phyloP scores from a whole-genome alignment of 164 flowering plant genomes.

The Liquidambar formosana region DNA sequence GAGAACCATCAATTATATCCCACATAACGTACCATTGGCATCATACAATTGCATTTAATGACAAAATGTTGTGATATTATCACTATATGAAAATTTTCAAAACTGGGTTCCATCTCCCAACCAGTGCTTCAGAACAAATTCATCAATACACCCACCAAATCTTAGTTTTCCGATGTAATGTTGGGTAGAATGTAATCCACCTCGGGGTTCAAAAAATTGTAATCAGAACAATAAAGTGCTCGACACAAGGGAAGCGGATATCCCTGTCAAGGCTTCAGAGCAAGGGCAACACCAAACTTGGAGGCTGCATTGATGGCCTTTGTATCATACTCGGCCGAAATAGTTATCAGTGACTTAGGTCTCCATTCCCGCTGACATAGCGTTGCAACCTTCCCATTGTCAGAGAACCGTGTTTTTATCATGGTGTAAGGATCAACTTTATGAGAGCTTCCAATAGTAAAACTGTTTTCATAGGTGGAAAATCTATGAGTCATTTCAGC shows the following conservation, averaged over 20 bases:
- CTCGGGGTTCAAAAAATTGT: slow-evolving; percentile 22
- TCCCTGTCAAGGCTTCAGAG: slow-evolving; percentile 61
- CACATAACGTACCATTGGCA: not conserved
- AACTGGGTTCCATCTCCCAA: slow-evolving; percentile 25
- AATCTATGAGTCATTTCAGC: slow-evolving; percentile 74
- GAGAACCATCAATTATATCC: too few relatives aligned
- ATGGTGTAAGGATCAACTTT: slow-evolving; percentile 47
- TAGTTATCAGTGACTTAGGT: slow-evolving; percentile 64
- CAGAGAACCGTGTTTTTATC: slow-evolving; percentile 51
- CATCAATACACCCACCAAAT: not conserved
- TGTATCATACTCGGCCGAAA: slow-evolving; percentile 64
- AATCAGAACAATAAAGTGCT: not conserved
- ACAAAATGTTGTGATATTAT: not conserved
- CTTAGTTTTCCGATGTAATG: slow-evolving; percentile 4
- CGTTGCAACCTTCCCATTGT: slow-evolving; percentile 45
- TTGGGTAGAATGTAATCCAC: slow-evolving; percentile 8
- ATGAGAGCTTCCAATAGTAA: slow-evolving; percentile 63
- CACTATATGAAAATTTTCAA: slow-evolving; percentile 13
- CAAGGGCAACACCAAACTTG: slow-evolving; percentile 64
- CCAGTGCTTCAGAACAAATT: not conserved
- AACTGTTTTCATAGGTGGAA: slow-evolving; percentile 49
- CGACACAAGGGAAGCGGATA: not conserved
- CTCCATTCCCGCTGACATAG: slow-evolving; percentile 73
- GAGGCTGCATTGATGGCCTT: slow-evolving; percentile 37
- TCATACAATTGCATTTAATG: not conserved